Conservation (phyloP, 1,284 basidiomycete genomes). For the Psilocybe mexicana region DNA sequence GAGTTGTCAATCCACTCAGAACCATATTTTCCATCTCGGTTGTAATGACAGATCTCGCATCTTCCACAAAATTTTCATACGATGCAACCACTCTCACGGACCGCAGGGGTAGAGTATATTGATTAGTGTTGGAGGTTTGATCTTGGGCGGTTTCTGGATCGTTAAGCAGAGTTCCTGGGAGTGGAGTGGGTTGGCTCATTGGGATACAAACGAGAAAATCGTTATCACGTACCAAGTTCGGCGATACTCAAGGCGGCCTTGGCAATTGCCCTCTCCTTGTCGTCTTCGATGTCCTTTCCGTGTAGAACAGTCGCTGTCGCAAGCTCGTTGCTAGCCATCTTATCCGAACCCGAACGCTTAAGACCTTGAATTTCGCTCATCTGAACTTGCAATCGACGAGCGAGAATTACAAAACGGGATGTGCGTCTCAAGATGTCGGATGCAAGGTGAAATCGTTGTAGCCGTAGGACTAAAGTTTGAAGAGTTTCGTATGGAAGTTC, state of each 20-base stretch:
- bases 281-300: slow-evolving; percentile 59
- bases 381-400: slow-evolving; percentile 78
- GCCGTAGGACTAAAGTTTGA: slow-evolving; percentile 64
- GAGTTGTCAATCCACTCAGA: slow-evolving; percentile 67
- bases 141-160: slow-evolving; percentile 24
- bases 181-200: neutral
- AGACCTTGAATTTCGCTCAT: slow-evolving; percentile 63
- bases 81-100: slow-evolving; percentile 70
- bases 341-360: slow-evolving; percentile 22
- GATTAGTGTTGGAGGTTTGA: neutral
- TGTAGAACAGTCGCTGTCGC: slow-evolving; percentile 23
- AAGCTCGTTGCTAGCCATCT: slow-evolving; percentile 17
- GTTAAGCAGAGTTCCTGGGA: slow-evolving; percentile 42
- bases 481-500: slow-evolving; percentile 79
- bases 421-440: slow-evolving; percentile 82
- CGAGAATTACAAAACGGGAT: slow-evolving; percentile 80
- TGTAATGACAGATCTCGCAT: slow-evolving; percentile 68
- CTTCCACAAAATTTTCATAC: slow-evolving; percentile 72
- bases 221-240: slow-evolving; percentile 67
- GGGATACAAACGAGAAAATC: neutral
- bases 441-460: slow-evolving; percentile 78
- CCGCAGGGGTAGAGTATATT: slow-evolving; percentile 53
- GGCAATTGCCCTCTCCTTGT: slow-evolving; percentile 82
- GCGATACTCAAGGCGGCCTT: slow-evolving; percentile 91
- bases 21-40: slow-evolving; percentile 90